These are phyloP conservation scores for Endocalyx cinctus DNA, from an alignment of 2,329 filamentous ascomycete genomes.

Conservation along the genomic window DNA sequence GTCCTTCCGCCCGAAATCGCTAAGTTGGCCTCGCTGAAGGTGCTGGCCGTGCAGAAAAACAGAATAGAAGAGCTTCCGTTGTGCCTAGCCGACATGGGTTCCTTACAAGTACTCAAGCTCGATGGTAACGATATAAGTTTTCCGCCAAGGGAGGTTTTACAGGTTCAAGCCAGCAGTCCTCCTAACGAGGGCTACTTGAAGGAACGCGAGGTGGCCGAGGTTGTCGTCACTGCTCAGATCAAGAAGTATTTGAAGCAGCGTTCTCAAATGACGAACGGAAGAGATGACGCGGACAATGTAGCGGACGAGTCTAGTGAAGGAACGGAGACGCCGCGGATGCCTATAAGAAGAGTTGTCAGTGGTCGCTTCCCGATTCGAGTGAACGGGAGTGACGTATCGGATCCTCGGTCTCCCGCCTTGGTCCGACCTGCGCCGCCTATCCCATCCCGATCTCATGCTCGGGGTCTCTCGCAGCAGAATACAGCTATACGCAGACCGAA, in stretches of 20 bases:
- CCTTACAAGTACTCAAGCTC: conserved; percentile 82
- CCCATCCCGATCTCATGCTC: conserved; percentile 75
- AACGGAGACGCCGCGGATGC: conserved; percentile 73
- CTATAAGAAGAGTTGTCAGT: conserved; percentile 57
- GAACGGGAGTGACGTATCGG: conserved; percentile 65
- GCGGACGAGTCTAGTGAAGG: conserved; percentile 66
- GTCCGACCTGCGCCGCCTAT: conserved; percentile 71
- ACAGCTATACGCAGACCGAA: conserved; percentile 62
- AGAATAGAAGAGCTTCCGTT: conserved; percentile 78
- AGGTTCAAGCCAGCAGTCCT: conserved; percentile 51
- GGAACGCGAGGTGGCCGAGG: conserved; percentile 61
- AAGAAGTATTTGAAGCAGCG: conserved; percentile 57
- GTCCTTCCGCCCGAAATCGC: conserved; percentile 74
- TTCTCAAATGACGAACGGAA: conserved; percentile 40
- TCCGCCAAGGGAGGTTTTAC: conserved; percentile 66
- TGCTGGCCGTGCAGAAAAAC: conserved; percentile 83
- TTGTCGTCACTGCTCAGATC: conserved; percentile 55
- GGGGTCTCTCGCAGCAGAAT: conserved; percentile 67
- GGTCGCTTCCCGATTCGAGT: conserved; percentile 67
- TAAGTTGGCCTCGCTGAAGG: conserved; percentile 79
- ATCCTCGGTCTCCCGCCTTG: conserved; percentile 63
- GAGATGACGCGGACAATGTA: conserved; percentile 50
- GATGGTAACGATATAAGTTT: conserved; percentile 83
- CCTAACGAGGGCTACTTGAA: conserved; percentile 51
- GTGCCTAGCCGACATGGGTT: conserved; percentile 84